Evolutionary conservation across 768 basidiomycete species (phyloP), one percentile per base, ranked within the genome.

Genomic region (Postia placenta): DNA sequence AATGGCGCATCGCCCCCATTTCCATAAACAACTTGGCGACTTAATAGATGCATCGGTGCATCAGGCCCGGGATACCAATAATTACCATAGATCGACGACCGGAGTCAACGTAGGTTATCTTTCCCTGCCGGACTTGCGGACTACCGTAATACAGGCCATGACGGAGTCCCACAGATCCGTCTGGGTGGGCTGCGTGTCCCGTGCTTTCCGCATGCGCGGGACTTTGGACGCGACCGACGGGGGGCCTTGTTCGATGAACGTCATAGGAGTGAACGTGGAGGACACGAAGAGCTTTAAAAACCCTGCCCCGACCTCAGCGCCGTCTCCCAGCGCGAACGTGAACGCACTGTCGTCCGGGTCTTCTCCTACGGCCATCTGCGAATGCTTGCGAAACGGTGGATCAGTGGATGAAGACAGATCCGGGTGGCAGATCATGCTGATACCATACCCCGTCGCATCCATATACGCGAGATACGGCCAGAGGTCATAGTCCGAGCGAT

Each of bases 401-500:
- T 20, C 35, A 11, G 50, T 15, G 14, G 60, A 42, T 19, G 58
- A 42, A 27, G 65, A 63, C 9, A 68, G 64, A 39, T 68, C 69
- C 4, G 81, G 76, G 42, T 75, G 74, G 60, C 80, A 79, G n/a
- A 81, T 62, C 48, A 79, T 68, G 47, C 72, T 74, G 52, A 79
- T 78, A 44, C 69, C 70, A 50, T 80, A 75, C 35, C 69, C 74
- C 47, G 70, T 73, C 2, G 78, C 73, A 56, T 83, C 79, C 76
- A 83, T 77, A 59, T 77, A 80, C 1, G 73, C 72, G 27, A 83
- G 68, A 59, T 80, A 81, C 26, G 81, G 79, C 81, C 80, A 83
- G 24, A 83, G 71, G 58, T 79, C 74, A 48, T 62, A 54, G 53
- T 73, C 69, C 1, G 80, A 72, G 30, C 66, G 60, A 53, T 83